Evolutionary conservation across 2,329 filamentous ascomycete genomes (phyloP).

Genomic region (Pseudocercospora cruenta): DNA sequence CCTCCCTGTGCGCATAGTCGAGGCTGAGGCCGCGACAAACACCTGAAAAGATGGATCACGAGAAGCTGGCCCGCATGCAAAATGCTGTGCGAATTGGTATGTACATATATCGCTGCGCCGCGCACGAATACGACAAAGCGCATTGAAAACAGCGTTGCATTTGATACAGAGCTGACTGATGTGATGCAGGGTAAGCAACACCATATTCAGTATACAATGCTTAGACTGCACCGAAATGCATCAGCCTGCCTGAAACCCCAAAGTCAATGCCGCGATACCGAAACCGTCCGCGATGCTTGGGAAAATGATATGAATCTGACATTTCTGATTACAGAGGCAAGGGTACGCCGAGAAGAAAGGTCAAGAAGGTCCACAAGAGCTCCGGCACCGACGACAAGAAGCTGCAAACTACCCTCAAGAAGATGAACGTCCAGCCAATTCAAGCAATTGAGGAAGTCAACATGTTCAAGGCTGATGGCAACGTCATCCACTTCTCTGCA

Average conservation of each 20-base stretch:
- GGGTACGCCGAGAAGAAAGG: constrained; percentile 95
- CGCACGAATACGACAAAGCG: not conserved
- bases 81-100: constrained; percentile 71
- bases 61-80: constrained; percentile 69
- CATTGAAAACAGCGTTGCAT: not conserved
- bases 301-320: constrained; percentile 25
- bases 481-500: constrained; percentile 98
- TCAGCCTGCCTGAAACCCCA: not conserved
- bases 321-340: constrained; percentile 70
- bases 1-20: constrained; percentile 11
- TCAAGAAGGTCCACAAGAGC: constrained; percentile 95
- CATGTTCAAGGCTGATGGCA: constrained; percentile 99
- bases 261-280: not conserved
- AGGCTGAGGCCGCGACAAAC: constrained; percentile 13
- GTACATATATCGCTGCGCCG: constrained; percentile 35
- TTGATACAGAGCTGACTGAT: constrained; percentile 30
- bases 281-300: not conserved
- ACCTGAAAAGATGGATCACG: constrained; percentile 61
- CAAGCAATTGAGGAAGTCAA: constrained; percentile 99
- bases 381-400: constrained; percentile 99
- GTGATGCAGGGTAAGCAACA: constrained; percentile 38
- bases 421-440: constrained; percentile 99
- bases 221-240: not conserved
- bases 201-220: not conserved
- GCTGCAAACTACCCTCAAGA: constrained; percentile 95